These are phyloP conservation scores for Yarrowia yakushimensis DNA, from an alignment of 805 yeast species.

Conservation along the genomic window DNA sequence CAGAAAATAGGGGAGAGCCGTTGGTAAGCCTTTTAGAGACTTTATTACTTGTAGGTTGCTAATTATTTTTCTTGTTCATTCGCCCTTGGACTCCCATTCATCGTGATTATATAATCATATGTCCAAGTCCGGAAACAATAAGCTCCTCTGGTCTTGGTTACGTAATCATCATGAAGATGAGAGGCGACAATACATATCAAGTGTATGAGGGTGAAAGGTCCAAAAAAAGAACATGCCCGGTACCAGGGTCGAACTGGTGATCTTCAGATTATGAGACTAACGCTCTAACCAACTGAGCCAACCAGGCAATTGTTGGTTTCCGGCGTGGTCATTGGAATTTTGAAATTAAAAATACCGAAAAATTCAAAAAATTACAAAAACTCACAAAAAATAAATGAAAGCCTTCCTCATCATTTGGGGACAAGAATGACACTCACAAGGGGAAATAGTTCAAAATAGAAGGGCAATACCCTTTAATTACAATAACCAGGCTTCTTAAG, in stretches of 20 bases:
- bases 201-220: neutral
- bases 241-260: constrained; percentile 24
- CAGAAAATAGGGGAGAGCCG: no score
- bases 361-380: no score
- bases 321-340: neutral
- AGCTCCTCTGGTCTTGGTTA: neutral
- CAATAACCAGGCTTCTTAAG: no score
- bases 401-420: no score
- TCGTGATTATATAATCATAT: neutral
- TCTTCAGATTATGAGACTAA: constrained; percentile 24
- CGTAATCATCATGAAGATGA: neutral
- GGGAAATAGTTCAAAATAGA: no score
- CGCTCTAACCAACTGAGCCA: constrained; percentile 24
- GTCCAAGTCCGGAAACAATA: neutral
- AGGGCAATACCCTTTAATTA: no score
- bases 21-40: no score
- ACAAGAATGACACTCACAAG: no score
- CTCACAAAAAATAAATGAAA: no score
- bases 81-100: no score
- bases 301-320: neutral
- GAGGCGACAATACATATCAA: neutral
- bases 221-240: constrained; percentile 3
- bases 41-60: no score
- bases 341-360: neutral
- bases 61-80: no score